Conservation (phyloP, 176 grass and related monocot genomes). For the Oryza glaberrima region DNA sequence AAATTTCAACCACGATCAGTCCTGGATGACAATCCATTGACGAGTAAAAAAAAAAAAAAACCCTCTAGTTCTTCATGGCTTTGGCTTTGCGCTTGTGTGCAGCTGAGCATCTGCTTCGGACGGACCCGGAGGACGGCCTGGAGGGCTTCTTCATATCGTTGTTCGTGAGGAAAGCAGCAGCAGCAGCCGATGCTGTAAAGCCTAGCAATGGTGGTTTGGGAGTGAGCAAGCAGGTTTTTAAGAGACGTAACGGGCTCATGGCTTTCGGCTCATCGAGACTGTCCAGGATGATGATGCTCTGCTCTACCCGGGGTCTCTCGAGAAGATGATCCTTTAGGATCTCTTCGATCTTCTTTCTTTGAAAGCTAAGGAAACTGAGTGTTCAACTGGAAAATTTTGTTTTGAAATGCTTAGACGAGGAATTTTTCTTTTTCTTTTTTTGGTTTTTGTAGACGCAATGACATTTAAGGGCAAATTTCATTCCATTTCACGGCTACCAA, state of each 20-base stretch:
- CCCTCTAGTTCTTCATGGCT: background rate
- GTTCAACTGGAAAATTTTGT: background rate
- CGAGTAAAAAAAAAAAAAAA: too few species aligned
- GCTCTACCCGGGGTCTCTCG: slow-evolving; percentile 21
- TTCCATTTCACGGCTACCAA: background rate
- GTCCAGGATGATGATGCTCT: slow-evolving; percentile 60
- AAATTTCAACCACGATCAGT: background rate
- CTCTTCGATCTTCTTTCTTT: background rate
- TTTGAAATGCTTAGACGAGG: background rate
- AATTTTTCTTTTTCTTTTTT: background rate
- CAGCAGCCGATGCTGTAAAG: background rate
- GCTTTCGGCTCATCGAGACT: slow-evolving; percentile 51
- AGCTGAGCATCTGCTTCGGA: slow-evolving; percentile 82
- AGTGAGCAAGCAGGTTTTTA: background rate
- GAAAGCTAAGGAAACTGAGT: background rate
- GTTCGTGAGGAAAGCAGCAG: slow-evolving; percentile 66
- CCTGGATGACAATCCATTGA: background rate
- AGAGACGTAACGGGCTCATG: slow-evolving; percentile 20
- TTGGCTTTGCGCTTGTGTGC: background rate
- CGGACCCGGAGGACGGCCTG: slow-evolving; percentile 68
- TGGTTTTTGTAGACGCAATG: background rate
- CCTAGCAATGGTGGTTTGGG: background rate
- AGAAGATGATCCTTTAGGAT: background rate
- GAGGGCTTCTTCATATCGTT: slow-evolving; percentile 94
- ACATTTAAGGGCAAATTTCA: background rate